Conservation (phyloP, 371 early-diverging fungal species). For the Mortierella sp. region DNA sequence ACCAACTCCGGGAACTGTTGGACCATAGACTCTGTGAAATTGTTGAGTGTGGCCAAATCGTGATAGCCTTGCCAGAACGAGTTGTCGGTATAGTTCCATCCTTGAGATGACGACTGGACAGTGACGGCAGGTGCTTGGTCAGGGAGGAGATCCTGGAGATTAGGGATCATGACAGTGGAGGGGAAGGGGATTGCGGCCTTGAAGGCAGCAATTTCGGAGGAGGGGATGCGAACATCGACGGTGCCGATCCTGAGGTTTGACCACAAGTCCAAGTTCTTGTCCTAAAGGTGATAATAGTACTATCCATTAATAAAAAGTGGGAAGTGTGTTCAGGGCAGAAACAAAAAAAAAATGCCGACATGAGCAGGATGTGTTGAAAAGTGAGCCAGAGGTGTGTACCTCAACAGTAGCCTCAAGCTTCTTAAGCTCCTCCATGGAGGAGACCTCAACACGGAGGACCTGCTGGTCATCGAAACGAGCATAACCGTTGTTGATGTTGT, state of each 20-base stretch:
- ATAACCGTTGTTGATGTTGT: slow-evolving; percentile 20
- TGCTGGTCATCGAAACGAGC: slow-evolving; percentile 54
- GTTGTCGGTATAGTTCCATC: slow-evolving; percentile 44
- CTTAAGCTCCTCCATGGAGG: slow-evolving; percentile 44
- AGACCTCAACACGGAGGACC: slow-evolving; percentile 48
- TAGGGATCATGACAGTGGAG: slow-evolving; percentile 47
- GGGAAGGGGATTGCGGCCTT: slow-evolving; percentile 19
- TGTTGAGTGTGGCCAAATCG: slow-evolving; percentile 47
- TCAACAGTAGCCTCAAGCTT: slow-evolving; percentile 45
- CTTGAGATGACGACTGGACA: background rate
- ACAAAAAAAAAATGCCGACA: background rate
- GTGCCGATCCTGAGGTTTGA: slow-evolving; percentile 55
- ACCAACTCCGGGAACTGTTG: slow-evolving; percentile 54
- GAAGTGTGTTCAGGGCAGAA: background rate
- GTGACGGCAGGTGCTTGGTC: slow-evolving; percentile 31
- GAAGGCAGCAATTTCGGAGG: slow-evolving; percentile 25
- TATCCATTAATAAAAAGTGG: background rate
- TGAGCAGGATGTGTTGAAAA: too few relatives aligned
- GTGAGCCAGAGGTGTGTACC: slow-evolving; percentile 33
- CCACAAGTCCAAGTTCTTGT: slow-evolving; percentile 55
- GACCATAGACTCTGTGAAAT: slow-evolving; percentile 52
- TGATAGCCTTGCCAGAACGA: slow-evolving; percentile 53
- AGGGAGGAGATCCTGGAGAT: slow-evolving; percentile 51
- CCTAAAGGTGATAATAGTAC: slow-evolving; percentile 16
- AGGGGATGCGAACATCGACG: slow-evolving; percentile 50